Evolutionary conservation across 78 protist genomes (phyloP), one percentile per base, ranked within the genome.

Genomic region (Dictyostelium intermedium): DNA sequence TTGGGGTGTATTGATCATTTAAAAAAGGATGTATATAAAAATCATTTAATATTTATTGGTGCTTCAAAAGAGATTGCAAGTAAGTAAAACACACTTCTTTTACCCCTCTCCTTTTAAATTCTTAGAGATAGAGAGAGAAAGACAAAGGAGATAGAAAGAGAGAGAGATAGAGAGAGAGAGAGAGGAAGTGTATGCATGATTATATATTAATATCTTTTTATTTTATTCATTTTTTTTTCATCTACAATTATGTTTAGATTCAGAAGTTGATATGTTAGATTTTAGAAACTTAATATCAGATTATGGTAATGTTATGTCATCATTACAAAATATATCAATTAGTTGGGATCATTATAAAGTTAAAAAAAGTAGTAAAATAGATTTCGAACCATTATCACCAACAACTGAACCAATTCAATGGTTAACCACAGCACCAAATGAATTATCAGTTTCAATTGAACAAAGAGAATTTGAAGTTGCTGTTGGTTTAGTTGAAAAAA

Each of bases 31-130:
- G 93, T 89, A 32, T 89, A 89, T 80, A 89, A 89, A 53, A 89
- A 89, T 89, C 93, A 89, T 89, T 60, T 80, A 79, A 89, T 89
- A 78, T 89, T 89, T 63, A 89, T 89, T 25, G 86, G 82, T 34
- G 93, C 93, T 11, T 89, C 93, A 78, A 89, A 89, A 69, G 93
- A 89, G 63, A 89, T 89, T 89, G 93, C 93, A 20, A 89, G 92
- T 87, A 85, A 25, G 61, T 85, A n/a, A n/a, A n/a, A n/a, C n/a
- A n/a, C n/a, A n/a, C n/a, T n/a, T n/a, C n/a, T n/a, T n/a, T n/a
- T n/a, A n/a, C n/a, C n/a, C n/a, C n/a, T n/a, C n/a, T n/a, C n/a
- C n/a, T n/a, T n/a, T n/a, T n/a, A n/a, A n/a, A n/a, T n/a, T n/a
- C n/a, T n/a, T n/a, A n/a, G n/a, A n/a, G n/a, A n/a, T n/a, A n/a